Base-by-base conservation (phyloP, 805 yeast genomes). In the Kodamaea restingae region DNA sequence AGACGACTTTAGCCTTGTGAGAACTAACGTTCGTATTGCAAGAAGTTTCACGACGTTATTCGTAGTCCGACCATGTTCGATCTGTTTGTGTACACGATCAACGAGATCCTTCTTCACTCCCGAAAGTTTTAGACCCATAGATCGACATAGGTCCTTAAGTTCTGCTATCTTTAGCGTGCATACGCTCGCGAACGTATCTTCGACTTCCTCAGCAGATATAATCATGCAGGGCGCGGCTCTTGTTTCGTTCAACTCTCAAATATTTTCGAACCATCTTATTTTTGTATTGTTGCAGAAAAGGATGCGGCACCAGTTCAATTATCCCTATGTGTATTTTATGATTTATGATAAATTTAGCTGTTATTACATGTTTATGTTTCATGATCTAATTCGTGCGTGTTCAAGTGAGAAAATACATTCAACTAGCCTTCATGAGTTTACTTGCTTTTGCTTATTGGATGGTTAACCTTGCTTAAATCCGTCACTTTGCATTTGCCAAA, bases 31-130 rank as follows among this genome's bases (percentile, higher is more conserved):
- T 24, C 69, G 61, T 11, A 76, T 54, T 1, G 80, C 70, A 32
- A 65, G 54, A 18, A 78, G 70, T 65, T 4, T 55, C 50, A 39
- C 72, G 2, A 18, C 76, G 15, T 63, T 57, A n/a, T 54, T 50
- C 3, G 63, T 52, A 24, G 54, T 50, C 27, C 22, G 21, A 1
- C 78, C 78, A 31, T 61, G 65, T 20, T 61, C 60, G 26, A 80
- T 47, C 47, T 64, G 73, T n/a, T 59, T 61, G 36, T 62, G 54
- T 5, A 86, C 57, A 24, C 88, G 65, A 25, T 76, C 78, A 38
- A 72, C 71, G 10, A 85, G 58, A 24, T 76, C 82, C 15, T 72
- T 70, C 57, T 86, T 87, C 27, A 78, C 63, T 1, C 93, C 95
- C 4, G 70, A 51, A 7, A 64, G 49, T 2, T 76, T 58, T 14